Base-by-base conservation (phyloP, 192 early-diverging fungal genomes). In the Podila clonocystis region DNA sequence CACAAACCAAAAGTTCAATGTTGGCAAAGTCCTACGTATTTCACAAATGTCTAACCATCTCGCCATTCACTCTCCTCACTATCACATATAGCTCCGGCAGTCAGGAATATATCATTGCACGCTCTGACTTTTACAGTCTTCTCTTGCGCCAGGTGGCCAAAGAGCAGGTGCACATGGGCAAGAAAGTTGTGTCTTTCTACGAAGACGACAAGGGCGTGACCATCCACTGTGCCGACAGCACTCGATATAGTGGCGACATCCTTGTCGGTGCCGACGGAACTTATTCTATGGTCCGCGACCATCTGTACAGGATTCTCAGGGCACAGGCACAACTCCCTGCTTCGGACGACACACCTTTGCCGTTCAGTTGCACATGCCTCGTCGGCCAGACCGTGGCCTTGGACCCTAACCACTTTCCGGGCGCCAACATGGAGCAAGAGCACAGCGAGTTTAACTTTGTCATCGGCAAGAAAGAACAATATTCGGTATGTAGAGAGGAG, bases 251-350 rank as follows among this genome's bases (percentile, higher is more conserved):
- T 2, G 65, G 65, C 11, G 65, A 67, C 29, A 61, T 61, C 13
- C 22, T 61, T 61, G 30, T 61, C 29, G 59, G 59, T 61, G 59
- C 59, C 5, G 65, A 67, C n/a, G 65, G 65, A 24, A 48, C 65
- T 13, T 52, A 67, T 50, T 50, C 41, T 31, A 36, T 52, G 0
- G 50, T 67, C 9, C 65, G 65, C n/a, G 28, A 67, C 4, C 22
- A 57, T 13, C 9, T 67, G 31, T 67, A 67, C 65, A 28, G 30
- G 30, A 9, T 0, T 15, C 22, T 67, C 19, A 38, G 26, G 3
- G 29, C 9, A 1, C 6, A 57, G 17, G 65, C 30, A 29, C 30
- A 15, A 17, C 29, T 67, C 5, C 65, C 65, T 36, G 52, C 30
- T 28, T 22, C 33, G 0, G 65, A 67, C 22, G 31, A 57, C 11